These are phyloP conservation scores for Lecanosticta acicola DNA, from an alignment of 2,329 filamentous ascomycete species.

Conservation along the genomic window DNA sequence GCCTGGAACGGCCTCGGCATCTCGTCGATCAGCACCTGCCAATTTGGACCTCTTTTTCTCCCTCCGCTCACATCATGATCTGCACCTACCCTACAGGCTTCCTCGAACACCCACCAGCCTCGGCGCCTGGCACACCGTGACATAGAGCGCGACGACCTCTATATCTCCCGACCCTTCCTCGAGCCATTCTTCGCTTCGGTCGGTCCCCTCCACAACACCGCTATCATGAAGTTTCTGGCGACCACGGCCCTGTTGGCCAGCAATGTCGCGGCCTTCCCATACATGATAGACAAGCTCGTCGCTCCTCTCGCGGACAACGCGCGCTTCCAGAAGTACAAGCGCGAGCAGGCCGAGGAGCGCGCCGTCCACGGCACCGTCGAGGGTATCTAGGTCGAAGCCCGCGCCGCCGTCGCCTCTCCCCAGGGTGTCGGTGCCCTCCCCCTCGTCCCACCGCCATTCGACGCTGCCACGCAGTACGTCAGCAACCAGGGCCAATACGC, in stretches of 20 bases:
- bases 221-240: constrained; percentile 2
- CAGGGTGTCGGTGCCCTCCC: constrained; percentile 27
- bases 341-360: not conserved
- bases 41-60: no score
- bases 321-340: constrained; percentile 3
- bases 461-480: constrained; percentile 29
- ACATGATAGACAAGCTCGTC: constrained; percentile 3
- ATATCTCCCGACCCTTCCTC: no score
- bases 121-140: no score
- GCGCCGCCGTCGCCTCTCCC: constrained; percentile 12
- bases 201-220: not conserved
- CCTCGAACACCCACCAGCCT: no score
- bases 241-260: constrained; percentile 2
- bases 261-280: constrained; percentile 3
- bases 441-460: constrained; percentile 27
- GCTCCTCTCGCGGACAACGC: constrained; percentile 2
- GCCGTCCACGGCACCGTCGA: not conserved
- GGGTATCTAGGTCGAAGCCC: not conserved
- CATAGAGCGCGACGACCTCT: no score
- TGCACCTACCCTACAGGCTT: no score
- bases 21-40: no score
- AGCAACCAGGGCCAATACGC: constrained; percentile 25
- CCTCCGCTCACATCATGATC: no score
- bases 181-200: no score
- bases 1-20: no score